phyloP scores from a whole-genome alignment of 305 asterid species.

The Rubia tinctorum region DNA sequence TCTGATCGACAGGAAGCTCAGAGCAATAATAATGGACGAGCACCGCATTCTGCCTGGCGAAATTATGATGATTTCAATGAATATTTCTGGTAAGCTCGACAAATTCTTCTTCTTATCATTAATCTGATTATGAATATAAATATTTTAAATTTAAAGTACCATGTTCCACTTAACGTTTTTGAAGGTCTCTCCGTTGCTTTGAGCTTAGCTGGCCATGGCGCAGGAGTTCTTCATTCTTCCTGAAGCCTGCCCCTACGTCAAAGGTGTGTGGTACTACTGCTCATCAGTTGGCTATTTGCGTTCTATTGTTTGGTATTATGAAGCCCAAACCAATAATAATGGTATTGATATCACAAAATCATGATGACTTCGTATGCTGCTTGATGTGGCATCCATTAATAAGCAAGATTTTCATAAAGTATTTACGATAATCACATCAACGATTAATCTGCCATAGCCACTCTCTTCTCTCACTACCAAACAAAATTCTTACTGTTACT shows the following conservation, averaged over 20 bases:
- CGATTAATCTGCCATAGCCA: not conserved
- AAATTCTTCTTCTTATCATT: not conserved
- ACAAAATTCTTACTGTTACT: not conserved
- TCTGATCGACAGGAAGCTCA: slow-evolving; percentile 72
- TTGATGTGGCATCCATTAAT: not conserved
- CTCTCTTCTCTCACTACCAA: not conserved
- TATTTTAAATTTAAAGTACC: not conserved
- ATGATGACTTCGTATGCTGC: not conserved
- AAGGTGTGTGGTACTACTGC: slow-evolving; percentile 41
- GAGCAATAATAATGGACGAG: slow-evolving; percentile 85
- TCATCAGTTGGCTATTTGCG: not conserved
- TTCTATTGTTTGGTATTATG: slow-evolving; percentile 4
- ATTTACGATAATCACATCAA: not conserved
- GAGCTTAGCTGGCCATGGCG: slow-evolving; percentile 99
- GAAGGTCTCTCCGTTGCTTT: slow-evolving; percentile 83
- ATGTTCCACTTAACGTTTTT: not conserved
- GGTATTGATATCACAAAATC: not conserved
- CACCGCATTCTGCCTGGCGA: slow-evolving; percentile 99
- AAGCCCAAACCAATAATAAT: not conserved
- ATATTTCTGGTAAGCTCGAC: slow-evolving; percentile 74
- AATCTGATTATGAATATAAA: not conserved
- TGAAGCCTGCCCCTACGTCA: slow-evolving; percentile 76
- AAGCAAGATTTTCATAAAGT: not conserved
- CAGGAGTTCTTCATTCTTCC: slow-evolving; percentile 55
- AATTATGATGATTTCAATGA: slow-evolving; percentile 97